Evolutionary conservation across 2,329 filamentous ascomycete species (phyloP), one percentile per base, ranked within the genome.

Genomic region (Calonectria pseudoturangicola): DNA sequence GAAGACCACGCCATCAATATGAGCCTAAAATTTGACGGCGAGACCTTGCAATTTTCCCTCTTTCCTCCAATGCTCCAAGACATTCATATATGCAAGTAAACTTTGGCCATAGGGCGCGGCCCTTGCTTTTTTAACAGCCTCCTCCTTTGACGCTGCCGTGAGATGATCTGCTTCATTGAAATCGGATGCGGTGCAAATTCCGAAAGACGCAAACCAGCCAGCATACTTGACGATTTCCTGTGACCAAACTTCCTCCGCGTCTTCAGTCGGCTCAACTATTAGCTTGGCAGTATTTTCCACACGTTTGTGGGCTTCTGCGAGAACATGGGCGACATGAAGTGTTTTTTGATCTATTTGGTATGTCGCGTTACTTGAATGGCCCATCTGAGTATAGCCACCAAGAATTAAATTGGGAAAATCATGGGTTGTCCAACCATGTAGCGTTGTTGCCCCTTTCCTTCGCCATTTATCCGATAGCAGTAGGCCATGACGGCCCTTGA

Each of bases 161-260:
- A 13, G 15, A 8, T 15, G 10, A 7, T 39, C 15, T 21, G 16
- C 6, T 4, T 47, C 21, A 1, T 7, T 10, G 13, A 13, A 21
- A 10, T n/a, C 16, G 8, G 18, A 21, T 4, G 28, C 3, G 6
- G 51, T n/a, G 30, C 51, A 56, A 21, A 56, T 25, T 7, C 51
- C 51, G 39, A 21, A 56, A 3, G 51, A 25, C 2, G 51, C 8
- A 16, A 56, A 39, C 51, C 51, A 56, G 10, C 51, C 12, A 2
- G 51, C 51, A 16, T 56, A 39, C 9, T 56, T 36, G 13, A n/a
- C 51, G n/a, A 56, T 39, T 25, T 56, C 51, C 13, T 39, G 30
- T 8, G 51, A 56, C 51, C 51, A 56, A 36, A 30, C 30, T n/a
- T 56, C 51, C 10, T 56, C 51, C 12, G 51, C 51, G 16, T 39